A percentile compares a stretch with the other conserved stretches of the same genome.
Conservation (phyloP, 148 eudicot genomes). For the Tetragonia tetragonoides region DNA sequence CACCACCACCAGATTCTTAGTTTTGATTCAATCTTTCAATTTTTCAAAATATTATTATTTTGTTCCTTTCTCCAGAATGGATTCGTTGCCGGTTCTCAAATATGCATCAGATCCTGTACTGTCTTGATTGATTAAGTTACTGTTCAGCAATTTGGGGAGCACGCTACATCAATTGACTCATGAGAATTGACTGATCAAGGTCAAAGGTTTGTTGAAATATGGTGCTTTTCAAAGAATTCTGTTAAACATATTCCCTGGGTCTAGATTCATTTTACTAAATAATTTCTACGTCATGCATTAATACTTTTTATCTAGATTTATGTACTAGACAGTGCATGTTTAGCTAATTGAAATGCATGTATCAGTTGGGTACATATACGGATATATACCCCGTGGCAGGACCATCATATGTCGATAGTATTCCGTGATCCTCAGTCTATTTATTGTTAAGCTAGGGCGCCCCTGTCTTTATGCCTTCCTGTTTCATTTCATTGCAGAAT, state of each 20-base stretch:
- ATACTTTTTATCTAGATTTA: no score
- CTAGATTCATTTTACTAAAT: neutral
- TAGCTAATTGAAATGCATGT: no score
- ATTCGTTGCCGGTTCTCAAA: conserved; percentile 26
- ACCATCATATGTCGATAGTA: no score
- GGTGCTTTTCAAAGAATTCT: neutral
- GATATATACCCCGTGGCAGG: no score
- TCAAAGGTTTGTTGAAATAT: neutral
- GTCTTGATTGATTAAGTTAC: conserved; percentile 1
- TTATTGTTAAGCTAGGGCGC: no score
- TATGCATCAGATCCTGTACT: conserved; percentile 30
- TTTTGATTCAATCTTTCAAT: no score
- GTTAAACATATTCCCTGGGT: neutral
- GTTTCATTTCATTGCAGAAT: neutral
- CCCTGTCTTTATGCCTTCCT: neutral
- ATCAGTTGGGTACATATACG: no score
- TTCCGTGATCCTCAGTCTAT: no score
- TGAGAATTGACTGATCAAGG: neutral
- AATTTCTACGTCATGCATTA: neutral
- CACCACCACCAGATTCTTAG: no score
- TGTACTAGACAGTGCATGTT: no score
- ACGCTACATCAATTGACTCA: neutral
- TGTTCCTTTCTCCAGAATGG: conserved; percentile 21
- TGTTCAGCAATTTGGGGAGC: neutral
- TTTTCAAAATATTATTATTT: neutral